These are phyloP conservation scores for Aphanoascus verrucosus DNA, from an alignment of 2,329 filamentous ascomycete species.

Conservation along the genomic window DNA sequence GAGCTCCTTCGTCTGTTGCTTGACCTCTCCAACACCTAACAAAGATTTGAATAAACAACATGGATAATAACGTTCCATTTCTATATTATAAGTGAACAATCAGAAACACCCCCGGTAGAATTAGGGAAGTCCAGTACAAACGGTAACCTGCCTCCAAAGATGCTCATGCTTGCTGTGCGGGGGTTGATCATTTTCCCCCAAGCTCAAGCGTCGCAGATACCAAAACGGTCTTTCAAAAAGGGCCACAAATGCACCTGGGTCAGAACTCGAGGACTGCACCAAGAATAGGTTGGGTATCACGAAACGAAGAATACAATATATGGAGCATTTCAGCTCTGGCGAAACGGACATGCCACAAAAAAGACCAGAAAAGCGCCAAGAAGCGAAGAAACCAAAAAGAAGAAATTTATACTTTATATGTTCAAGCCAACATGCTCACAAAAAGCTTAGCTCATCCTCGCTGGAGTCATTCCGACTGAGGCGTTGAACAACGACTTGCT, in stretches of 20 bases:
- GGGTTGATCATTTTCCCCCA: too few relatives aligned
- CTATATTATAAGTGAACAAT: too few relatives aligned
- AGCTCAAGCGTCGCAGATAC: too few relatives aligned
- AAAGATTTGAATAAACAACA: too few relatives aligned
- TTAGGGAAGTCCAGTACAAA: too few relatives aligned
- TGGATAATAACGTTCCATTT: too few relatives aligned
- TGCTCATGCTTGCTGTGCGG: too few relatives aligned
- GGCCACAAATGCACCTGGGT: not conserved
- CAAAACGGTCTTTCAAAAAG: not conserved
- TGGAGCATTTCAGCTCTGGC: too few relatives aligned
- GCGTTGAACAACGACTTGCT: constrained; percentile 1
- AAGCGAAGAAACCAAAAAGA: not conserved
- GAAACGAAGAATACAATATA: not conserved
- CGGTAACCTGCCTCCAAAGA: too few relatives aligned
- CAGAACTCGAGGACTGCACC: not conserved
- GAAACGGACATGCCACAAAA: not conserved
- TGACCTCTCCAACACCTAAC: too few relatives aligned
- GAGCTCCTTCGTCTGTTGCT: too few relatives aligned
- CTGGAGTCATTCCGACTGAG: constrained; percentile 3
- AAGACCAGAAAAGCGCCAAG: not conserved
- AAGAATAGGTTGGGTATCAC: constrained; percentile 9
- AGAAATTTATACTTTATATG: not conserved
- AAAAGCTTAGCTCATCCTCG: constrained; percentile 16
- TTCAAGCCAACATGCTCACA: not conserved
- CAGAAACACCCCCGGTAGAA: too few relatives aligned